Percentiles rank a stretch among this genome's conserved stretches.
Evolutionary conservation across 108 stramenopile species (phyloP).

Genomic region (Nitzschia palea): DNA sequence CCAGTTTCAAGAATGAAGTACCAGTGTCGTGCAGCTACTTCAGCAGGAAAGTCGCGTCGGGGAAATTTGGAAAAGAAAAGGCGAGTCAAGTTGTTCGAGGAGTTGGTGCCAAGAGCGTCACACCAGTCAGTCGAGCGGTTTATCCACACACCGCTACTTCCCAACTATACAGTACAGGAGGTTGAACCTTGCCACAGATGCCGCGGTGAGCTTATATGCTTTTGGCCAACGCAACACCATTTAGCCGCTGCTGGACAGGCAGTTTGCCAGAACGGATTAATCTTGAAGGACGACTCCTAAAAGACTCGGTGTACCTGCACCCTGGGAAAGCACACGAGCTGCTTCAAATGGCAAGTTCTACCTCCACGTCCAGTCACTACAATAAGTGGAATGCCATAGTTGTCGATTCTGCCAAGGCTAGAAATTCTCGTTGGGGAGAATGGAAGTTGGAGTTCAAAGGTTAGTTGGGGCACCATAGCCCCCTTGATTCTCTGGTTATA

Average conservation of each 20-base stretch:
- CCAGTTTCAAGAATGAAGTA: slow-evolving; percentile 47
- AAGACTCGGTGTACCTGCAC: neutral
- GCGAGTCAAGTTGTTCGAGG: slow-evolving; percentile 7
- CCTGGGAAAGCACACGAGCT: neutral
- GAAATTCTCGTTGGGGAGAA: slow-evolving; percentile 76
- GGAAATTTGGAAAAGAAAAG: slow-evolving; percentile 52
- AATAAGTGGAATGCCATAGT: slow-evolving; percentile 57
- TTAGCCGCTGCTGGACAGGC: slow-evolving; percentile 38
- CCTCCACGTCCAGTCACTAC: neutral
- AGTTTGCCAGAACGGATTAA: slow-evolving; percentile 48
- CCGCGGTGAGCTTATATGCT: neutral
- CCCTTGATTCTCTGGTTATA: neutral
- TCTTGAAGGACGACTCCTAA: slow-evolving; percentile 26
- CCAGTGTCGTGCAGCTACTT: slow-evolving; percentile 54
- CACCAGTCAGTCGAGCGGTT: too few species aligned
- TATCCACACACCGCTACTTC: neutral
- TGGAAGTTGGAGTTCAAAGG: slow-evolving; percentile 34
- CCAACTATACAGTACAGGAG: neutral
- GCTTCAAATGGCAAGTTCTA: neutral
- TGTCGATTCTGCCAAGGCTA: slow-evolving; percentile 52
- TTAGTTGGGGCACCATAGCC: neutral
- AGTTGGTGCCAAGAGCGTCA: too few species aligned
- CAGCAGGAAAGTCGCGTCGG: slow-evolving; percentile 79
- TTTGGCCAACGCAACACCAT: slow-evolving; percentile 36
- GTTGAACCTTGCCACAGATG: too few species aligned